phyloP scores from a whole-genome alignment of 2,329 filamentous ascomycete species.

The Phyllosticta capitalensis region DNA sequence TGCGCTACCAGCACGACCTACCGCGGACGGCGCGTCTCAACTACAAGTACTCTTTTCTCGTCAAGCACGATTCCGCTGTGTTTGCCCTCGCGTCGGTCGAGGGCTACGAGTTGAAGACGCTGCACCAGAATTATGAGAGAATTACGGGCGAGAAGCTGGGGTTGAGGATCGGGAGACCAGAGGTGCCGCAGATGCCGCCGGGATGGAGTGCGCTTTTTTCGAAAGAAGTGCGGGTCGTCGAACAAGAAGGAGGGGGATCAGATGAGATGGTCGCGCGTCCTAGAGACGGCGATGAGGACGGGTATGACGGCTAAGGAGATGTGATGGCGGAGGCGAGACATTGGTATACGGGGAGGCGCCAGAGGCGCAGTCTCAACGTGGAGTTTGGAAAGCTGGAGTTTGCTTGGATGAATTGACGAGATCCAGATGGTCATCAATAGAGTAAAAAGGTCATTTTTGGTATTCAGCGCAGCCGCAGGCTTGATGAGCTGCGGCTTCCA shows the following conservation, averaged over 20 bases:
- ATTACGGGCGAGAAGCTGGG: not conserved
- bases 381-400: not conserved
- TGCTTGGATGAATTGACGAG: not conserved
- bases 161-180: too few relatives aligned
- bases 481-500: not conserved
- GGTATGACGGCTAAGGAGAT: too few relatives aligned
- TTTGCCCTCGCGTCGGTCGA: conserved; percentile 12
- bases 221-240: too few relatives aligned
- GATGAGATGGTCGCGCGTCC: too few relatives aligned
- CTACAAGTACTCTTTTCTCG: not conserved
- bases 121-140: not conserved
- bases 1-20: not conserved
- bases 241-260: too few relatives aligned
- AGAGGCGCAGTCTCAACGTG: not conserved
- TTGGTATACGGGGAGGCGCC: too few relatives aligned
- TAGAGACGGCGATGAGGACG: too few relatives aligned
- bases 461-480: not conserved
- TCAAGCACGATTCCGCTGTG: not conserved
- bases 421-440: not conserved
- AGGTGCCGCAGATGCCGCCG: too few relatives aligned
- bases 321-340: too few relatives aligned
- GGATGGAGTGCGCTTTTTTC: too few relatives aligned
- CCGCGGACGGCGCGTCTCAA: not conserved
- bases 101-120: conserved; percentile 13
- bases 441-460: not conserved